phyloP scores from a whole-genome alignment of 345 rosid species.

The Brassica cretica region DNA sequence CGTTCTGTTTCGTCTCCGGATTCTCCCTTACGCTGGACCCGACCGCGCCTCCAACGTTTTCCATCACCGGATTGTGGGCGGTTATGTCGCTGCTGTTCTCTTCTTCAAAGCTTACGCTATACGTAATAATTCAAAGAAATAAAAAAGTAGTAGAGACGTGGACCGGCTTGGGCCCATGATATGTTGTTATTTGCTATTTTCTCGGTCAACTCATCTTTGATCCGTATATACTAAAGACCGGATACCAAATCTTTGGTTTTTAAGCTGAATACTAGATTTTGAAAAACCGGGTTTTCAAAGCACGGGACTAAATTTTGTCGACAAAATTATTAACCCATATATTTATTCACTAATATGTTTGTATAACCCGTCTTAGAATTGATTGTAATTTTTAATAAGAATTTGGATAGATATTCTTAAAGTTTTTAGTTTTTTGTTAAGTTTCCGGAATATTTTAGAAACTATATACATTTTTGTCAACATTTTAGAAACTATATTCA shows the following conservation, averaged over 20 bases:
- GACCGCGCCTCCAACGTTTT: constrained; percentile 30
- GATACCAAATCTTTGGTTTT: neutral
- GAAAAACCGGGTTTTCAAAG: too few relatives aligned
- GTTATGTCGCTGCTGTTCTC: constrained; percentile 33
- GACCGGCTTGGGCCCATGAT: neutral
- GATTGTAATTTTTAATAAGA: too few relatives aligned
- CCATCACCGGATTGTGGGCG: constrained; percentile 35
- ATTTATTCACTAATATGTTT: too few relatives aligned
- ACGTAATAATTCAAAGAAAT: neutral
- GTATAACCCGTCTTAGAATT: too few relatives aligned
- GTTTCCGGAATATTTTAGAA: too few relatives aligned
- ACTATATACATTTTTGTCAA: too few relatives aligned
- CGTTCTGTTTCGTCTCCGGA: constrained; percentile 40
- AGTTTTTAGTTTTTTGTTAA: too few relatives aligned
- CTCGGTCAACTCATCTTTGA: neutral
- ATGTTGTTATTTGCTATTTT: neutral
- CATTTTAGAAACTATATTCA: too few relatives aligned
- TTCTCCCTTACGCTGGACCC: constrained; percentile 35
- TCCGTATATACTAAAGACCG: neutral
- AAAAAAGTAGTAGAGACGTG: neutral
- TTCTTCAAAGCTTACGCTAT: constrained; percentile 15
- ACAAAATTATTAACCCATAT: too few relatives aligned
- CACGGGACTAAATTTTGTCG: too few relatives aligned
- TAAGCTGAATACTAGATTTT: neutral
- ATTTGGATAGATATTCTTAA: too few relatives aligned